Base-by-base conservation (phyloP, 441 rosid species). In the Geranium incanum region DNA sequence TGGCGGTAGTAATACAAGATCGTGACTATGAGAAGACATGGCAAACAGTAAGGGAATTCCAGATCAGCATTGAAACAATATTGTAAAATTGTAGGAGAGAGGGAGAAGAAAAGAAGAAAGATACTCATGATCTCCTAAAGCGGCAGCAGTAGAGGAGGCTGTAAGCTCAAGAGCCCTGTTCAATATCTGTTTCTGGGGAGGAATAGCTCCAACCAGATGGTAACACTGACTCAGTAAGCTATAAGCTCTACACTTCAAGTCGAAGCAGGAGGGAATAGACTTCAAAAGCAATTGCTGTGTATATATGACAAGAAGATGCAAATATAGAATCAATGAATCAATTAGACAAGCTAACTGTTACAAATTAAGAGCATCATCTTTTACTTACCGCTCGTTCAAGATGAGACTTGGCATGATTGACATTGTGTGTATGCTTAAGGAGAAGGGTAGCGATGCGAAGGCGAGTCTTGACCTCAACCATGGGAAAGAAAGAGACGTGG, bases 151-250 rank as follows among this genome's bases (percentile, higher is more conserved):
- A 12, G 80, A 76, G 13, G 92, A 76, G 60, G 88, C 75, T n/a
- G 81, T 70, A 48, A 90, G 90, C 33, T 90, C 85, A n/a, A 95
- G 89, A 55, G 94, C 99, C 76, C 88, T 93, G 73, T 62, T 76
- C 36, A 94, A 86, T 67, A 89, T 87, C 72, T 87, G 87, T 68
- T 92, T 92, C 78, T 90, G 97, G 33, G 89, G 88, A 77, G 91
- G 82, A 68, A 90, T 83, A 3, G 93, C 85, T 21, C 92, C 99
- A 8, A 90, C 85, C 62, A 95, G 90, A 77, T 92, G 97, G 75
- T 90, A 95, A 69, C 93, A 92, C 69, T 90, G 97, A 79, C 97
- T 92, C 72, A 95, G 87, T 75, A 92, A 79, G 76, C 96, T 86
- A 80, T 72, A 95, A 63, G 96, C 84, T 12, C 84, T 84, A 84